Evolutionary conservation across 1,139 yeast genomes (phyloP), one percentile per base, ranked within the genome.

Genomic region (Suhomyces bolitotheri): DNA sequence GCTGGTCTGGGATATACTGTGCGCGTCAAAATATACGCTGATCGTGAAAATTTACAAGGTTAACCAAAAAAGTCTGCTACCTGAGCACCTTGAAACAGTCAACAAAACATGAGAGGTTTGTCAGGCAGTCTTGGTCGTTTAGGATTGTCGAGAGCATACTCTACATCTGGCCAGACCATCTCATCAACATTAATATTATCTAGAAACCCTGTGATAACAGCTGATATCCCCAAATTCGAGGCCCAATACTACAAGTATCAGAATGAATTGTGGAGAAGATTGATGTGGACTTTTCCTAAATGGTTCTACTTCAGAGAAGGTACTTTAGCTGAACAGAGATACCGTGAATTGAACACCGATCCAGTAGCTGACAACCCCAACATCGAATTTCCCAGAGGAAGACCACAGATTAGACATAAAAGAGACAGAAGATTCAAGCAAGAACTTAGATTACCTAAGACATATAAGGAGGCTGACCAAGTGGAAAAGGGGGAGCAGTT

Each of bases 231-330:
- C 8, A 76, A 72, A 38, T 83, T 92, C 50, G 97, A 89, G 54
- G 58, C 70, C 43, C 81, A 80, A 38, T 92, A 83, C 62, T 86
- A 83, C 59, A 71, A 78, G 41, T 94, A 94, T 59, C 96, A 90
- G 62, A 77, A 78, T 42, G 95, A 86, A 56, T 72, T 92, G 43
- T 90, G 90, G 72, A 82, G 81, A 53, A 76, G 97, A 55, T 72
- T 92, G 48, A 89, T 90, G 96, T 89, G 97, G 96, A 89, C 97
- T 1, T 92, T 92, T 61, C 97, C 98, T 5, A 81, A 83, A 50
- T 89, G 90, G 78, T 90, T 80, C 59, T 94, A 89, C 67, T 92
- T 83, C 67, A 86, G 85, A 58, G 83, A 78, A 50, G 97, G 97
- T 44, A 84, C 97, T 1, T 69, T 92, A 45, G 79, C 96, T 7